Evolutionary conservation across 2,329 filamentous ascomycete species (phyloP), one percentile per base, ranked within the genome.

Genomic region (Pseudogymnoascus sp.): DNA sequence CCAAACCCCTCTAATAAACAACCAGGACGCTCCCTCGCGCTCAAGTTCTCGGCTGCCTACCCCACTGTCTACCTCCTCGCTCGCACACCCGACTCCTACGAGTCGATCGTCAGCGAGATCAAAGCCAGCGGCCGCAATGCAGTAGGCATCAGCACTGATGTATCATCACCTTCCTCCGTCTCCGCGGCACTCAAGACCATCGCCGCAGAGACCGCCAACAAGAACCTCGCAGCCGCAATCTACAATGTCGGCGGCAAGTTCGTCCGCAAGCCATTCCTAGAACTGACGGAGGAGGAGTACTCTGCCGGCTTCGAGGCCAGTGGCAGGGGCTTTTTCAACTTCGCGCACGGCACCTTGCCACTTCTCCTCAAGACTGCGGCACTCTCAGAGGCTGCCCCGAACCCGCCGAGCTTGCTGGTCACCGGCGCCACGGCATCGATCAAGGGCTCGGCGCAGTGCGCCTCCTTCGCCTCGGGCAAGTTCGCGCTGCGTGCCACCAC

Each of bases 351-450:
- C 2, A 79, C 84, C 0, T 76, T 96, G 0, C 91, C 92, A 0
- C 79, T 88, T 1, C 82, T 96, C 1, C 81, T 93, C 1, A 80
- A 85, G 22, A 80, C 86, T 0, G 82, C 85, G 0, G 70, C 75
- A 35, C 74, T 75, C 0, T 76, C 78, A 46, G 5, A 33, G 28
- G 50, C 50, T 19, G 75, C 82, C 0, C 78, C 82, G 33, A 76
- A 91, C 71, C 90, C 91, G 4, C 91, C 91, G 0, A 88, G 89
- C 0, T 78, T 96, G 19, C 88, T 96, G 70, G 89, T 96, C 75
- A 96, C 92, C 0, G 92, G 92, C 33, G 91, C 92, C 0, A 96
- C 92, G 0, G 92, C 91, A 0, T 90, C 88, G 0, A 68, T 93
- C 16, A 89, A 87, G 70, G 89, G 89, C 3, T 88, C 85, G 10